These are phyloP conservation scores for Phoma herbarum DNA, from an alignment of 2,329 filamentous ascomycete genomes.

Conservation along the genomic window DNA sequence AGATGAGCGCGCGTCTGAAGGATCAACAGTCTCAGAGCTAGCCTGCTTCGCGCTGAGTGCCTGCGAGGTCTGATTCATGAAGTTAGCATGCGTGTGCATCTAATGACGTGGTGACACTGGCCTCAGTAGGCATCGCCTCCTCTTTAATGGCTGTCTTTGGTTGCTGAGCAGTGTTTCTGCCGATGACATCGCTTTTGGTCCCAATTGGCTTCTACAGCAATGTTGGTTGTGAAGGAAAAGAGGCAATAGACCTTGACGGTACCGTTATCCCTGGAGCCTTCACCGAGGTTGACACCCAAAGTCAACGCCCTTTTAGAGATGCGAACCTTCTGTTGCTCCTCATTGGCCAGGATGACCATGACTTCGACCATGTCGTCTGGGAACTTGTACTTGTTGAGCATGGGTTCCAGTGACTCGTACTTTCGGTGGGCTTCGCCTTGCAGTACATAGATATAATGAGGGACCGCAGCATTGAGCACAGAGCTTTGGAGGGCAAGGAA, in stretches of 20 bases:
- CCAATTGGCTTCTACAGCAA: background rate
- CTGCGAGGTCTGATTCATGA: background rate
- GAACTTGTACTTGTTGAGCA: conserved; percentile 1
- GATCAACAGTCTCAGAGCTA: background rate
- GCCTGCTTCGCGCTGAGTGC: background rate
- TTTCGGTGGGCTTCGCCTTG: background rate
- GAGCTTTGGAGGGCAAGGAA: background rate
- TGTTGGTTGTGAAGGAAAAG: background rate
- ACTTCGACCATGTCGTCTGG: background rate
- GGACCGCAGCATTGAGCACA: background rate
- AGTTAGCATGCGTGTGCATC: background rate
- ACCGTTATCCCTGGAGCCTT: background rate
- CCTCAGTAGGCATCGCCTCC: background rate
- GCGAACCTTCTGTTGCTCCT: background rate
- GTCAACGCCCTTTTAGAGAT: background rate
- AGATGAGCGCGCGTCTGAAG: background rate
- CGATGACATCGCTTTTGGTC: background rate
- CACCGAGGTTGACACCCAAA: background rate
- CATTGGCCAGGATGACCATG: background rate
- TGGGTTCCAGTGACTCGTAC: background rate
- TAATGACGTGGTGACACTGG: background rate
- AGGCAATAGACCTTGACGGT: background rate
- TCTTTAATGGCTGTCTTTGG: background rate
- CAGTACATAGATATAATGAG: background rate
- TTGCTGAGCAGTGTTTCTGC: background rate